These are phyloP conservation scores for Colletotrichum incanum DNA, from an alignment of 2,329 filamentous ascomycete species.

Conservation along the genomic window DNA sequence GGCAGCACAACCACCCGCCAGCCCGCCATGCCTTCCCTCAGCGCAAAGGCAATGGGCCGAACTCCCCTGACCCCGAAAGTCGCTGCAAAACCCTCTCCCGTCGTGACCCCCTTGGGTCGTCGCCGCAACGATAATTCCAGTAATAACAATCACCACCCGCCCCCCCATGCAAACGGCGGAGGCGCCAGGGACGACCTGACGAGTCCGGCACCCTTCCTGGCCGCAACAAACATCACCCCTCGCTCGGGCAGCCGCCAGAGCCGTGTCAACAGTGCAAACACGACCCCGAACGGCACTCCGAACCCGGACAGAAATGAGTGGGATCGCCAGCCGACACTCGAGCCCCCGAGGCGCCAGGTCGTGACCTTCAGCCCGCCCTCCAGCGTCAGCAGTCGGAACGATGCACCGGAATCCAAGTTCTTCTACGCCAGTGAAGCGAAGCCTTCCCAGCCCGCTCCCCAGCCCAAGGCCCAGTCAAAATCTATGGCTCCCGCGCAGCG, in stretches of 20 bases:
- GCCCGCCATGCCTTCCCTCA: slow-evolving; percentile 79
- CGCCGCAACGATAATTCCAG: slow-evolving; percentile 45
- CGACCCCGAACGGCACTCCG: slow-evolving; percentile 77
- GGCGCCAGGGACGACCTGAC: slow-evolving; percentile 64
- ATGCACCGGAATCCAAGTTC: slow-evolving; percentile 77
- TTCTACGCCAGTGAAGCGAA: slow-evolving; percentile 91
- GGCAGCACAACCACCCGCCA: slow-evolving; percentile 66
- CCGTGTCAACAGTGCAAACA: slow-evolving; percentile 78
- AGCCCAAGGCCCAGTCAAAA: slow-evolving; percentile 46
- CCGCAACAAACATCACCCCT: slow-evolving; percentile 79
- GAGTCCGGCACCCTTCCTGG: slow-evolving; percentile 70
- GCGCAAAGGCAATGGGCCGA: slow-evolving; percentile 68
- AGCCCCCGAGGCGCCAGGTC: slow-evolving; percentile 47
- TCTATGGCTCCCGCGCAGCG: slow-evolving; percentile 60
- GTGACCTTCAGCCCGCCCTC: slow-evolving; percentile 60
- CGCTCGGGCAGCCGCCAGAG: slow-evolving; percentile 82
- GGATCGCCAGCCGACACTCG: slow-evolving; percentile 57
- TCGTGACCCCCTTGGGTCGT: slow-evolving; percentile 59
- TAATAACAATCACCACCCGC: slow-evolving; percentile 28
- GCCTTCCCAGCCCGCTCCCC: slow-evolving; percentile 37
- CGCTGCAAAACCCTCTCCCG: slow-evolving; percentile 59
- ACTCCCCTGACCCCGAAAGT: slow-evolving; percentile 71
- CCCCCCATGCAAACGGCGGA: slow-evolving; percentile 49
- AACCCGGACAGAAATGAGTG: slow-evolving; percentile 63
- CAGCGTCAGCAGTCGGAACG: slow-evolving; percentile 49